Conservation (phyloP, 257 asterid species). For the Plantago ovata region DNA sequence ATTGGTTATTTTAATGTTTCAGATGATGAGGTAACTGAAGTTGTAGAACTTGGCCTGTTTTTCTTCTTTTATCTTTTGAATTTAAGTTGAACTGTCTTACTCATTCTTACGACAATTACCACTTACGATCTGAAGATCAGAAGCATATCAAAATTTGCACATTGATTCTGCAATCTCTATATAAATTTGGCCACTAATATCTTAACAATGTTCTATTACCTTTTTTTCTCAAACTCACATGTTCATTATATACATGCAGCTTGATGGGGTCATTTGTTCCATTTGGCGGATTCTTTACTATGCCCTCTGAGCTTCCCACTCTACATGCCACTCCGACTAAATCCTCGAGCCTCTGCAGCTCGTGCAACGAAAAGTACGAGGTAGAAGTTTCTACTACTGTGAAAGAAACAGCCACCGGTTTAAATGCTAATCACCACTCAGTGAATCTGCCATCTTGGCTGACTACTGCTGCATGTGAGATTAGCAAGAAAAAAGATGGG, state of each 20-base stretch:
- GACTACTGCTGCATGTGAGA: slow-evolving; percentile 47
- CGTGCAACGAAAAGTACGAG: slow-evolving; percentile 72
- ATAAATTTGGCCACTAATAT: background rate
- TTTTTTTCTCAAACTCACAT: slow-evolving; percentile 33
- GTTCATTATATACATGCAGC: slow-evolving; percentile 50
- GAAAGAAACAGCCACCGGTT: slow-evolving; percentile 41
- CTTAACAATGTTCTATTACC: slow-evolving; percentile 2
- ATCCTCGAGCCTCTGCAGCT: slow-evolving; percentile 47
- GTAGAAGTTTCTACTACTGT: slow-evolving; percentile 56
- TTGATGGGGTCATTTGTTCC: slow-evolving; percentile 95
- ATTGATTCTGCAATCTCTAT: too few relatives aligned
- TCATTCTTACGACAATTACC: too few relatives aligned
- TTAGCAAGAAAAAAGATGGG: slow-evolving; percentile 40
- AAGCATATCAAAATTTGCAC: too few relatives aligned
- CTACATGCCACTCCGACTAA: slow-evolving; percentile 29
- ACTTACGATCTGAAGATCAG: too few relatives aligned
- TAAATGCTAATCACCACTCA: slow-evolving; percentile 43
- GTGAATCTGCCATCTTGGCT: slow-evolving; percentile 63
- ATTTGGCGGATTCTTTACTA: slow-evolving; percentile 83
- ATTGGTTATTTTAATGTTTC: background rate
- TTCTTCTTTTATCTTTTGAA: background rate
- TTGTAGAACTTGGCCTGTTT: too few relatives aligned
- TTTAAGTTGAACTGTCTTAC: background rate
- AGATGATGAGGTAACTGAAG: background rate
- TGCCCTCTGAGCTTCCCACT: slow-evolving; percentile 62